Conservation (phyloP, 805 yeast species). For the Candida vartiovaarae region DNA sequence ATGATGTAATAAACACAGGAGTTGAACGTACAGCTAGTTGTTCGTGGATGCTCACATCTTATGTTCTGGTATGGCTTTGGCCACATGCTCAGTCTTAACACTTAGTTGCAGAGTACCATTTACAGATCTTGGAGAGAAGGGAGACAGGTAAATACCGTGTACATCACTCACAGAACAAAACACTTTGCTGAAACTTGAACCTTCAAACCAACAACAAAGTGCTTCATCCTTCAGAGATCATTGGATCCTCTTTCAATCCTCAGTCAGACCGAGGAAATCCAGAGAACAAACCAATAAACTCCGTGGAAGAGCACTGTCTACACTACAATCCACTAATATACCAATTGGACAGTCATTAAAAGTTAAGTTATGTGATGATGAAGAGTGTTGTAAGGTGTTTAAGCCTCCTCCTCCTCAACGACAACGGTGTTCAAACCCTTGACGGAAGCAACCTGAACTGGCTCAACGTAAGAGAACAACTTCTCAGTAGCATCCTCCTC, state of each 20-base stretch:
- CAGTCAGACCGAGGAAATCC: neutral
- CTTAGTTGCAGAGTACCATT: too few relatives aligned
- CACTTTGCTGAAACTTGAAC: neutral
- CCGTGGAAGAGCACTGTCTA: constrained; percentile 5
- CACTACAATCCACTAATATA: constrained; percentile 3
- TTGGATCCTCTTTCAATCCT: constrained; percentile 1
- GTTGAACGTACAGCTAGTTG: too few relatives aligned
- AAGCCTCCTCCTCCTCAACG: constrained; percentile 57
- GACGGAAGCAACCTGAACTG: constrained; percentile 87
- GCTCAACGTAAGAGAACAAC: constrained; percentile 97
- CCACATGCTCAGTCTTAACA: too few relatives aligned
- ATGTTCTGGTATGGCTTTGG: too few relatives aligned
- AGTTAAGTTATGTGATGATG: too few relatives aligned
- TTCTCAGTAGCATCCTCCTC: constrained; percentile 99
- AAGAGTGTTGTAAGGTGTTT: constrained; percentile 7
- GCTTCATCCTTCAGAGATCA: neutral
- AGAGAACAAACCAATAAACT: constrained; percentile 4
- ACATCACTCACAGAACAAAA: neutral
- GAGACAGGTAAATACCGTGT: too few relatives aligned
- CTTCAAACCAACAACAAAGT: neutral
- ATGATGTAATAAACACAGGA: too few relatives aligned
- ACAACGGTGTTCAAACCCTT: constrained; percentile 98
- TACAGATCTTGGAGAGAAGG: too few relatives aligned
- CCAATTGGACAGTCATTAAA: too few relatives aligned
- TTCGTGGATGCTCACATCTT: too few relatives aligned